Evolutionary conservation across 768 basidiomycete species (phyloP).

Genomic region (Kwoniella pini): DNA sequence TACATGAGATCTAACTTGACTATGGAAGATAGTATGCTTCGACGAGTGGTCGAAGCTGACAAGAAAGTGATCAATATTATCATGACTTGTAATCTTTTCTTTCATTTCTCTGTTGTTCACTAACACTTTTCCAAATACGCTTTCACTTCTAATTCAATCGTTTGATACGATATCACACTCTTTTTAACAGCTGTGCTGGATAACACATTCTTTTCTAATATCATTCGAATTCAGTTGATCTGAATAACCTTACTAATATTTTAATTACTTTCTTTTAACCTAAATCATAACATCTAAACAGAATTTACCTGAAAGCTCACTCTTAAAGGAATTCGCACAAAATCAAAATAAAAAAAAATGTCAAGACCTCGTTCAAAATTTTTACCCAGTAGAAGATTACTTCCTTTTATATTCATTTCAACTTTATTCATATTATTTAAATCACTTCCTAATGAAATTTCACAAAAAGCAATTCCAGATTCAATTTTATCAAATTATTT

Average conservation of each 20-base stretch:
- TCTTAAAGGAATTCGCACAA: too few relatives aligned
- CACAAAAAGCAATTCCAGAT: too few relatives aligned
- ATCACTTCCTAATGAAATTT: not conserved
- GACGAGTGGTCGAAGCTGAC: too few relatives aligned
- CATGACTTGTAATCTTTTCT: too few relatives aligned
- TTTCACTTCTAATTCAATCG: too few relatives aligned
- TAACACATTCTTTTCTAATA: not conserved
- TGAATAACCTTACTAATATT: not conserved
- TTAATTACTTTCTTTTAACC: not conserved
- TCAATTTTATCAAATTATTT: not conserved
- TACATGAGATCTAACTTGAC: too few relatives aligned
- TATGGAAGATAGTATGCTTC: too few relatives aligned
- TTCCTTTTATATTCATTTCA: slow-evolving; percentile 7
- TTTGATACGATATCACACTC: not conserved
- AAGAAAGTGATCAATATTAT: too few relatives aligned
- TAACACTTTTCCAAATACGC: too few relatives aligned
- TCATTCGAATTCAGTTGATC: slow-evolving; percentile 2
- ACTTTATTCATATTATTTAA: slow-evolving; percentile 5
- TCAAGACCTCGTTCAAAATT: not conserved
- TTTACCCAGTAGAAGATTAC: not conserved
- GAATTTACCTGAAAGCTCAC: too few relatives aligned
- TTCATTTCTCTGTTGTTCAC: too few relatives aligned
- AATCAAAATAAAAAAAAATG: not conserved
- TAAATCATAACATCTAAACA: too few relatives aligned
- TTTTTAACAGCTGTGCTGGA: not conserved